Percentiles rank a stretch among this genome's conserved stretches.
Conservation (phyloP, 352 stramenopile genomes). For the Globisporangium spiculum region DNA sequence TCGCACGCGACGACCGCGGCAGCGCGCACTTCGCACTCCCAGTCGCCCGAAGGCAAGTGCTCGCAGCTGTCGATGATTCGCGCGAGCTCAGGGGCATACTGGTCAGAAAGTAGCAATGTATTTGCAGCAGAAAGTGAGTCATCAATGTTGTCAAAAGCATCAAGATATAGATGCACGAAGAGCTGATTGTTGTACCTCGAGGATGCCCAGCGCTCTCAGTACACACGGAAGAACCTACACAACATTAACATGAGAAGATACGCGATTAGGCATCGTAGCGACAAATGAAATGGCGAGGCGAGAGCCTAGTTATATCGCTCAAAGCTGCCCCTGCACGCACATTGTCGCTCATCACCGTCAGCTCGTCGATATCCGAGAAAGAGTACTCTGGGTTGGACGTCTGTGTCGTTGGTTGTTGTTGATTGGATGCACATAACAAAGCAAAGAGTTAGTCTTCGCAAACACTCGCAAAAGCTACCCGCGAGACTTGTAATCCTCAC, state of each 20-base stretch:
- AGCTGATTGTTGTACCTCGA: constrained; percentile 39
- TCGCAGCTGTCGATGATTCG: constrained; percentile 43
- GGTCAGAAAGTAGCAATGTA: background rate
- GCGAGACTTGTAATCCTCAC: constrained; percentile 21
- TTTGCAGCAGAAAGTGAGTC: background rate
- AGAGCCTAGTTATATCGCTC: background rate
- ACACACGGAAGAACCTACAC: constrained; percentile 69
- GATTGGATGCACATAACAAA: background rate
- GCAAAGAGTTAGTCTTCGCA: background rate
- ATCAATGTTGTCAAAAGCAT: background rate
- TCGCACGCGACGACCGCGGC: constrained; percentile 64
- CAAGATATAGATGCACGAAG: background rate
- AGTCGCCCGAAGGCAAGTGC: constrained; percentile 37
- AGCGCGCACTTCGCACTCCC: constrained; percentile 69
- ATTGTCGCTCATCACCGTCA: constrained; percentile 72
- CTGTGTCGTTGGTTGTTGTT: constrained; percentile 18
- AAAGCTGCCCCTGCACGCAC: constrained; percentile 21
- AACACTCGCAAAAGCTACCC: background rate
- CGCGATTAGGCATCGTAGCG: background rate
- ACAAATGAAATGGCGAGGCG: background rate
- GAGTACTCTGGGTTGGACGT: constrained; percentile 41
- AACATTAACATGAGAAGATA: constrained; percentile 1
- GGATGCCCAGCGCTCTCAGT: constrained; percentile 60
- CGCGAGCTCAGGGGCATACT: constrained; percentile 61
- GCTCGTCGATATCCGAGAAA: constrained; percentile 60